Evolutionary conservation across 257 asterid genomes (phyloP), one percentile per base, ranked within the genome.

Genomic region (Pogostemon cablin): DNA sequence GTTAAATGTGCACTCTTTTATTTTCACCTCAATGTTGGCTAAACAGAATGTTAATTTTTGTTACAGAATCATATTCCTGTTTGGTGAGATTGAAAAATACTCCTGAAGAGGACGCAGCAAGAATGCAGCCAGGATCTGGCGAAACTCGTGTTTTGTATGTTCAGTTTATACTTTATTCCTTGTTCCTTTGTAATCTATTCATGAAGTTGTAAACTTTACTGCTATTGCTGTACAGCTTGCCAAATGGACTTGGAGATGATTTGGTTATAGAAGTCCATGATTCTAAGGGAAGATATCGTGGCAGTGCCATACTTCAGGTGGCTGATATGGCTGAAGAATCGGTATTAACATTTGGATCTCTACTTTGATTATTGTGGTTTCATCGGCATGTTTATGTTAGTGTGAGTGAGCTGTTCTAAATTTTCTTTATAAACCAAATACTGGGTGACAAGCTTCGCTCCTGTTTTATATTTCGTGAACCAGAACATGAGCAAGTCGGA

Each of bases 51-150:
- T 73, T 52, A 46, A 60, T 72, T 56, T 40, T 55, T 15, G 6
- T 60, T 20, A 54, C 96, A 93, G 99, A 89, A 84, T 80, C 90
- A 44, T 89, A 91, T 79, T 76, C 88, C 63, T 93, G 99, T 82
- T 74, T 82, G 41, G 72, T 93, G 91, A 85, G 93, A 74, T 65
- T 91, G 79, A 93, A 91, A 82, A 93, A 96, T 71, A 85, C 86
- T 62, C 86, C 91, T 17, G 95, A 89, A 74, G 93, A 85, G 71
- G 98, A 91, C 62, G 83, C 81, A 62, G 88, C 89, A 60, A 86
- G 87, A 83, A 85, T 93, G 95, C 98, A 84, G 78, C 93, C 99
- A 71, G 99, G 96, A 84, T 89, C 99, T 15, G 92, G 95, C 34
- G 99, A 93, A 88, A 86, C 86, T 72, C 91, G 88, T 64, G 84